These are phyloP conservation scores for Xerocomellus intermedius DNA, from an alignment of 768 basidiomycete species.

Conservation along the genomic window DNA sequence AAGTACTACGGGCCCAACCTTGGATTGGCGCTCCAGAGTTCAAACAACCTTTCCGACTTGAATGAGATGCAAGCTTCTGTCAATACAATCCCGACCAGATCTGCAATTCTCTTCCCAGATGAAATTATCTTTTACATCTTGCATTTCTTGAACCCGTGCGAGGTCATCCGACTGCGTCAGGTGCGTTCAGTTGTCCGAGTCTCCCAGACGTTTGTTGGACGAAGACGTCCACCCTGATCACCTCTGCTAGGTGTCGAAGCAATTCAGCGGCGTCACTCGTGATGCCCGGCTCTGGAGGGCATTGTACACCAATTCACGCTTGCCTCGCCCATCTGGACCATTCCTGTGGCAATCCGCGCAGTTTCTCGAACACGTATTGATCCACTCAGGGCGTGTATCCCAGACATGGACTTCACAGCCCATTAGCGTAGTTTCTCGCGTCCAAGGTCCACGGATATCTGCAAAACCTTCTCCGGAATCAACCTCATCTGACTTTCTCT, in stretches of 20 bases:
- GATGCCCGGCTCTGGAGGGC: conserved; percentile 19
- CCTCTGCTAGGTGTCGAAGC: conserved; percentile 18
- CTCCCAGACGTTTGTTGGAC: not conserved
- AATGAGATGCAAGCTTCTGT: conserved; percentile 11
- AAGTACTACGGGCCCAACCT: no score
- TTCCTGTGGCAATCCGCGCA: conserved; percentile 20
- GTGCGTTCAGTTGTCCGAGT: conserved; percentile 9
- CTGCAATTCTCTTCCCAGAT: conserved; percentile 12
- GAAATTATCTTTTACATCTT: conserved; percentile 18
- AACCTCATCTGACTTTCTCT: conserved; percentile 22
- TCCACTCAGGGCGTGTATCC: conserved; percentile 18
- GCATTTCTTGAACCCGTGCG: conserved; percentile 12
- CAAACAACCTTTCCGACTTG: not conserved
- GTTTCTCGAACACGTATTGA: conserved; percentile 19
- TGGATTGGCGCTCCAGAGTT: not conserved
- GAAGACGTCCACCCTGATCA: not conserved
- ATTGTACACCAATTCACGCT: conserved; percentile 14
- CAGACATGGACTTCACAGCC: conserved; percentile 21
- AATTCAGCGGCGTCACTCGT: conserved; percentile 13
- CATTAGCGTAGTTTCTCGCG: conserved; percentile 7
- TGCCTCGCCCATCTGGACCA: conserved; percentile 25
- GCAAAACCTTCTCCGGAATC: conserved; percentile 12
- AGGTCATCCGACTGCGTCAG: conserved; percentile 18
- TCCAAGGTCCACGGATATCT: conserved; percentile 17
- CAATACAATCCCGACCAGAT: not conserved